A percentile compares a stretch with the other conserved stretches of the same genome.
phyloP scores from a whole-genome alignment of 306 rosid genomes.

The Inga oerstediana region DNA sequence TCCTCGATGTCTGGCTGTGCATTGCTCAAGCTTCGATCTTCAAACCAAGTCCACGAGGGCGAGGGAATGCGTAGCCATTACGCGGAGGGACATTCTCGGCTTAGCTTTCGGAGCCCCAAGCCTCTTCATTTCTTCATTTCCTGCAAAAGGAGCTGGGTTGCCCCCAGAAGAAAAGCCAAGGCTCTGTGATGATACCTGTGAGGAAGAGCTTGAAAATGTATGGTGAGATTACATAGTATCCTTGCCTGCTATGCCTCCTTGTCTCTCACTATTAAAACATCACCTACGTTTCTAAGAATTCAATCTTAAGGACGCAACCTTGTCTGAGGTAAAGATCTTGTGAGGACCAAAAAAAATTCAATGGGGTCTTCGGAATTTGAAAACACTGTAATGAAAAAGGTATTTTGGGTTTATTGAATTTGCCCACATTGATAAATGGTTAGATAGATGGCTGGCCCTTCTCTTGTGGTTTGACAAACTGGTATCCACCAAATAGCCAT shows the following conservation, averaged over 20 bases:
- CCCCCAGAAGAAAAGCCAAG: slow-evolving; percentile 87
- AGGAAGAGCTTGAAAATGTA: slow-evolving; percentile 98
- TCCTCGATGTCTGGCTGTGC: slow-evolving; percentile 37
- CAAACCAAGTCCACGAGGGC: slow-evolving; percentile 37
- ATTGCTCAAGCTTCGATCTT: slow-evolving; percentile 37
- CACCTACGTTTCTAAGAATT: slow-evolving; percentile 7
- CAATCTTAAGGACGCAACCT: neutral
- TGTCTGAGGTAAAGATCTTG: slow-evolving; percentile 1
- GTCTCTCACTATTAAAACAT: neutral
- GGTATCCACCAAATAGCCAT: neutral
- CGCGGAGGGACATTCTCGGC: slow-evolving; percentile 75
- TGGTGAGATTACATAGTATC: slow-evolving; percentile 75
- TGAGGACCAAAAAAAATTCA: neutral
- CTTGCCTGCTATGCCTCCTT: slow-evolving; percentile 24
- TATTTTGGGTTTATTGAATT: neutral
- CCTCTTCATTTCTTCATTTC: slow-evolving; percentile 48
- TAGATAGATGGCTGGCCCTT: slow-evolving; percentile 5
- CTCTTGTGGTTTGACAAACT: neutral
- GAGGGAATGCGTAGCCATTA: slow-evolving; percentile 41
- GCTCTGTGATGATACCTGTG: slow-evolving; percentile 76
- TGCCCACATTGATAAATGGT: neutral
- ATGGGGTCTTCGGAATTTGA: neutral
- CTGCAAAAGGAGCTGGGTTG: slow-evolving; percentile 83
- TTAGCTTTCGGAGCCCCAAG: slow-evolving; percentile 63
- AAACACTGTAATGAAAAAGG: slow-evolving; percentile 12